Base-by-base conservation (phyloP, 176 grass and related monocot species). In the Cenchrus fungigraminus region DNA sequence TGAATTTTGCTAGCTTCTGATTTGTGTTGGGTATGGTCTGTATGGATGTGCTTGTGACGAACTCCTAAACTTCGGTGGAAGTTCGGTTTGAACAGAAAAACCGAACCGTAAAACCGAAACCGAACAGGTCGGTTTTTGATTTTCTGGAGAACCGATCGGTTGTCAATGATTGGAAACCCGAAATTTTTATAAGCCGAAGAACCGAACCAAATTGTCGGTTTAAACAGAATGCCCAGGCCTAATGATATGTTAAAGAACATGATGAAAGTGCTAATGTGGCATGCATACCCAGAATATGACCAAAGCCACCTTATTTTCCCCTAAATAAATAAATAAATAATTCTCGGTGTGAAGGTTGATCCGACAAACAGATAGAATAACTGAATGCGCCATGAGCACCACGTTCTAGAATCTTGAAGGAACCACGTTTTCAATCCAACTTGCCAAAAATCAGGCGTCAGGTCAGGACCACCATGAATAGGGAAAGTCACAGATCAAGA, bases 371-470 rank as follows among this genome's bases (percentile, higher is more conserved):
- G n/a, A 54, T 25, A n/a, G 6, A n/a, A 0, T 28, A 86, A 74
- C 19, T 6, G 20, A 80, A 12, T 62, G 82, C 77, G 53, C 42
- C 52, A 43, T 17, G 4, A 80, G 45, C 14, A 73, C n/a, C 5
- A 11, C 51, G 80, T 71, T 65, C n/a, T 17, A 59, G 6, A 80
- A 14, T 56, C 32, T 5, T 42, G 32, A 77, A 17, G 51, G 34
- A 6, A 61, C 53, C 44, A 14, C 10, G 1, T 79, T 71, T 20
- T 50, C 10, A 40, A 32, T 80, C 79, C 60, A 76, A 69, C 8
- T 37, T 61, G 25, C 50, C 44, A 60, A 51, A 60, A 87, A 73
- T 59, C 78, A 57, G 9, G 3, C 19, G 17, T 65, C 65, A 82
- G 4, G 43, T 65, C 65, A 82, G 4, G 43, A 46, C 72, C 3